These are phyloP conservation scores for Colletotrichum aenigma DNA, from an alignment of 2,329 filamentous ascomycete species.

Conservation along the genomic window DNA sequence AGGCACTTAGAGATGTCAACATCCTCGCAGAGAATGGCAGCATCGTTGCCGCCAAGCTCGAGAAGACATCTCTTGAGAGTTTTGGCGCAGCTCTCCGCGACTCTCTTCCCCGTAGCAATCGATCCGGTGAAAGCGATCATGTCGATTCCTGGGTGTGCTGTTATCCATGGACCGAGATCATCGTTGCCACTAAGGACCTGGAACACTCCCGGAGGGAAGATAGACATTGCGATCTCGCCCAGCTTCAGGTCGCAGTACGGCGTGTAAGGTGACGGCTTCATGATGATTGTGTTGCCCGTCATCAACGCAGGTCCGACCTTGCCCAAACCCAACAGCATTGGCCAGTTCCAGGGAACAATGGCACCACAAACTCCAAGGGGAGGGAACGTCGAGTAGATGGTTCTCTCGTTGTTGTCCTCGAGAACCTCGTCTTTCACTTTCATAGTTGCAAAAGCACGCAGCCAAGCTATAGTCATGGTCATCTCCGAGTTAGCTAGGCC, in stretches of 20 bases:
- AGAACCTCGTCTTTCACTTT: conserved; percentile 41
- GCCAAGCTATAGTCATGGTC: conserved; percentile 19
- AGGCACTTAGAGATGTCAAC: conserved; percentile 49
- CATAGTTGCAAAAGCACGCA: conserved; percentile 24
- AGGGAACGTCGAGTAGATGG: conserved; percentile 17
- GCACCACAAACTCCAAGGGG: conserved; percentile 46
- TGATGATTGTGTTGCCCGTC: conserved; percentile 59
- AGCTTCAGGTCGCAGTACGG: conserved; percentile 64
- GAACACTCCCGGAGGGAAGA: conserved; percentile 66
- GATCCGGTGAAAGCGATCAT: conserved; percentile 71
- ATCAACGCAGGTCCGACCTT: conserved; percentile 63
- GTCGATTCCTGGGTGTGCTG: conserved; percentile 59
- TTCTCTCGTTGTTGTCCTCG: conserved; percentile 38
- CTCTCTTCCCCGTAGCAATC: conserved; percentile 62
- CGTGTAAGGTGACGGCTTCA: conserved; percentile 63
- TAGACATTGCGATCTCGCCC: conserved; percentile 58
- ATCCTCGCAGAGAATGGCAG: conserved; percentile 62
- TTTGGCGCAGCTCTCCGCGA: conserved; percentile 54
- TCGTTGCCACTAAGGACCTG: conserved; percentile 66
- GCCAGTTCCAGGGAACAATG: conserved; percentile 59
- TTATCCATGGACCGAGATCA: conserved; percentile 62
- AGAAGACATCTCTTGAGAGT: conserved; percentile 66
- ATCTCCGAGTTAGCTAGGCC: conserved; percentile 19
- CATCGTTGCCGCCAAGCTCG: conserved; percentile 66
- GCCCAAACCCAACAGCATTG: conserved; percentile 42